Evolutionary conservation across 306 rosid species (phyloP).

Genomic region (Vigna nakashimae): DNA sequence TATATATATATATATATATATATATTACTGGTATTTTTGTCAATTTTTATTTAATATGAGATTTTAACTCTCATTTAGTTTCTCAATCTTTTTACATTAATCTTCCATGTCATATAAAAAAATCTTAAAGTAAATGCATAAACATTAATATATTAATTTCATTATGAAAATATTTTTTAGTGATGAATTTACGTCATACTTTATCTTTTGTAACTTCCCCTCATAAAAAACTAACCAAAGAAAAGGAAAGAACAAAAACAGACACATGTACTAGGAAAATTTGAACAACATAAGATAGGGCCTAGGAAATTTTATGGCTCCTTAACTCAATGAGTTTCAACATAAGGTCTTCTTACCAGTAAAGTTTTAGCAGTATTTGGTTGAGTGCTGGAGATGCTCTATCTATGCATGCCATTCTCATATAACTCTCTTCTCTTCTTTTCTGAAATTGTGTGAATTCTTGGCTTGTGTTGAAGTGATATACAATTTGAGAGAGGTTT

Average conservation of each 20-base stretch:
- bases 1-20: too few relatives aligned
- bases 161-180: background rate
- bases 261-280: background rate
- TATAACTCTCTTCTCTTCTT: constrained; percentile 21
- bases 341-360: constrained; percentile 57
- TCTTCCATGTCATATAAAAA: too few relatives aligned
- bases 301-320: background rate
- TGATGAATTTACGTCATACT: background rate
- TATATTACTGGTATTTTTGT: too few relatives aligned
- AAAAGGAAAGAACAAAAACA: background rate
- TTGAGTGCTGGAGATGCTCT: constrained; percentile 81
- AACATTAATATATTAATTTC: too few relatives aligned
- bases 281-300: background rate
- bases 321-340: background rate
- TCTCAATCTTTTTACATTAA: too few relatives aligned
- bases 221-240: background rate
- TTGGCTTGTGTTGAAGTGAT: constrained; percentile 35
- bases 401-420: constrained; percentile 77
- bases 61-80: too few relatives aligned
- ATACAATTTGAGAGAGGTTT: constrained; percentile 43
- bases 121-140: too few relatives aligned
- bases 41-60: too few relatives aligned
- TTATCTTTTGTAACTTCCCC: background rate
- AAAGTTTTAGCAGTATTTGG: constrained; percentile 74
- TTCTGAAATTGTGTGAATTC: constrained; percentile 31